These are phyloP conservation scores for Colletotrichum siamense DNA, from an alignment of 2,329 filamentous ascomycete species.

Conservation along the genomic window DNA sequence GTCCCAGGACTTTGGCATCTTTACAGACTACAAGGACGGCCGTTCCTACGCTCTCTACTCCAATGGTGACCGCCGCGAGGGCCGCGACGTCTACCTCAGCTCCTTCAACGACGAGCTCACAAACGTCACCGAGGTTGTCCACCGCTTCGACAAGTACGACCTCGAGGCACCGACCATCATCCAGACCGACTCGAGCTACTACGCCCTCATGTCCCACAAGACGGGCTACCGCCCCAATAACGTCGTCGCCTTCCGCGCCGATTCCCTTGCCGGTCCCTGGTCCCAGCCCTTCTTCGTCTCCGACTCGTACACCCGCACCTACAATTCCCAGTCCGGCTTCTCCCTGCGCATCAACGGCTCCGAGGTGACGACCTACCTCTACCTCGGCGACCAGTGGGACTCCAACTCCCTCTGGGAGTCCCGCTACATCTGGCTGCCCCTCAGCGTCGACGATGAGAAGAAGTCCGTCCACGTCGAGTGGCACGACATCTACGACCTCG, in stretches of 20 bases:
- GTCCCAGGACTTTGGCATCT: slow-evolving; percentile 67
- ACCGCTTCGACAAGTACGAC: slow-evolving; percentile 64
- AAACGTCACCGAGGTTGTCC: slow-evolving; percentile 54
- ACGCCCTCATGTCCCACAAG: slow-evolving; percentile 67
- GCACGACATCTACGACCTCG: slow-evolving; percentile 59
- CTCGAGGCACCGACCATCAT: slow-evolving; percentile 66
- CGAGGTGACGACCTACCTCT: slow-evolving; percentile 55
- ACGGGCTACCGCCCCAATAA: slow-evolving; percentile 69
- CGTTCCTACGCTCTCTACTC: slow-evolving; percentile 63
- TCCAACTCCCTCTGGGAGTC: slow-evolving; percentile 58
- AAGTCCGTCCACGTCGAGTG: slow-evolving; percentile 53
- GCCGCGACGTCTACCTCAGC: slow-evolving; percentile 62
- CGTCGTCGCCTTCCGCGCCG: slow-evolving; percentile 60
- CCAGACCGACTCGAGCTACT: slow-evolving; percentile 65
- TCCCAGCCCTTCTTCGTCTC: slow-evolving; percentile 57
- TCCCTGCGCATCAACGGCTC: slow-evolving; percentile 52
- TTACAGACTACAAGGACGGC: slow-evolving; percentile 64
- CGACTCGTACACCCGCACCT: slow-evolving; percentile 54
- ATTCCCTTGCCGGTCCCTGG: slow-evolving; percentile 54
- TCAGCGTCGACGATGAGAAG: slow-evolving; percentile 55
- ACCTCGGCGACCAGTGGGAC: slow-evolving; percentile 57
- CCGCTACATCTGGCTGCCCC: slow-evolving; percentile 60
- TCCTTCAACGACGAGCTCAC: slow-evolving; percentile 58
- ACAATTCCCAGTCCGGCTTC: slow-evolving; percentile 57
- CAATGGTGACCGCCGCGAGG: slow-evolving; percentile 60